Percentiles rank a stretch among this genome's conserved stretches.
phyloP scores from a whole-genome alignment of 768 basidiomycete genomes.

The Amanita subjunquillea region DNA sequence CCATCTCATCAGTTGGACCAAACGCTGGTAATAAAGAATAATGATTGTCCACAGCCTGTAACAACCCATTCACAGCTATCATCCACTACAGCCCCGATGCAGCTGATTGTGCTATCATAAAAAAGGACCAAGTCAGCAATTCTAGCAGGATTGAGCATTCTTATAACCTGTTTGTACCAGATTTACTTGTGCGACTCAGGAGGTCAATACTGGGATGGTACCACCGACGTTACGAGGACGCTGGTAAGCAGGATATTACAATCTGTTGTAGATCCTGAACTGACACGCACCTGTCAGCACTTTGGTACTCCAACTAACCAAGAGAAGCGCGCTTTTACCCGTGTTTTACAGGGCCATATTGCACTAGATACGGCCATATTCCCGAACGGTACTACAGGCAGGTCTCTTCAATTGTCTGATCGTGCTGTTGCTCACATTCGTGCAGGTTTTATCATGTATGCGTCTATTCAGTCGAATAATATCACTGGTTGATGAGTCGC shows the following conservation, averaged over 20 bases:
- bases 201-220: slow-evolving; percentile 87
- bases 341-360: slow-evolving; percentile 88
- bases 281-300: slow-evolving; percentile 38
- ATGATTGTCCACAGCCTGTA: not conserved
- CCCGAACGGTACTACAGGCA: slow-evolving; percentile 71
- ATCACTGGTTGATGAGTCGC: slow-evolving; percentile 29
- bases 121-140: slow-evolving; percentile 52
- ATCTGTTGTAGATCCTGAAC: not conserved
- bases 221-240: slow-evolving; percentile 90
- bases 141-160: not conserved
- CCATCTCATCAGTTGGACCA: slow-evolving; percentile 88
- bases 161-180: slow-evolving; percentile 11
- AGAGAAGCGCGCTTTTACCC: slow-evolving; percentile 82
- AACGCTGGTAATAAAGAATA: slow-evolving; percentile 51
- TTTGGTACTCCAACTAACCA: slow-evolving; percentile 79
- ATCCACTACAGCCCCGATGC: slow-evolving; percentile 89
- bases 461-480: not conserved
- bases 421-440: not conserved
- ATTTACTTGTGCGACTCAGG: slow-evolving; percentile 70
- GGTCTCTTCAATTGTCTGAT: slow-evolving; percentile 16
- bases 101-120: slow-evolving; percentile 61
- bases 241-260: slow-evolving; percentile 37
- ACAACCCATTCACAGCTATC: slow-evolving; percentile 45
- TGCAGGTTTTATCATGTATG: slow-evolving; percentile 48
- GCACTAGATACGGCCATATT: slow-evolving; percentile 81